Evolutionary conservation across 2,329 filamentous ascomycete genomes (phyloP), one percentile per base, ranked within the genome.

Genomic region (Pseudocercospora eumusae): DNA sequence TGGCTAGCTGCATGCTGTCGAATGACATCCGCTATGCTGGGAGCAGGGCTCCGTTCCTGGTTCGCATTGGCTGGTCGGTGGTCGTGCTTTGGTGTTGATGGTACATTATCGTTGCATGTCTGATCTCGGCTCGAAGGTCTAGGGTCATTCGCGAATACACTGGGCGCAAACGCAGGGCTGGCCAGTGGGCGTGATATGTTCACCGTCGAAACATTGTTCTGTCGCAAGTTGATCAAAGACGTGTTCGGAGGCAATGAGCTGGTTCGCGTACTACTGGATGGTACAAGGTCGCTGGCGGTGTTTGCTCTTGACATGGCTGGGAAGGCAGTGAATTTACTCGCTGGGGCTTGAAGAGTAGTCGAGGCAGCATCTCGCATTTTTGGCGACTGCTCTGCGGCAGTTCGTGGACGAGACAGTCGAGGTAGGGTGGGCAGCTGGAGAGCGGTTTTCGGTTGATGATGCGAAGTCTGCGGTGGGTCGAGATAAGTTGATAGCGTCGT

Each of bases 361-460:
- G 52, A 31, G 27, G 11, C 28, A 36, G n/a, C 7, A 23, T 54
- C 28, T 9, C 28, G 28, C 52, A 54, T 36, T n/a, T 33, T 54
- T 20, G 28, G 52, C 28, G 52, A 40, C 23, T 36, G 52, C 23
- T 52, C 47, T n/a, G 47, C 8, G 9, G 21, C 28, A 18, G n/a
- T 21, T 25, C 59, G 59, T 54, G 52, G 47, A 40, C 58, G 56
- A 21, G 45, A 27, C 25, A 40, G 20, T 23, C 57, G 20, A 15
- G 61, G 44, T 28, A 56, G 59, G 25, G 56, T 23, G 4, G 63
- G 57, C 33, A 53, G 61, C 20, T 65, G 59, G n/a, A 62, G 50
- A n/a, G 60, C 60, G 9, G 54, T 44, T 15, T 53, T 27, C 28
- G 62, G 42, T 23, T 21, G 18, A 18, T 42, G 25, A 10, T 42